Evolutionary conservation across 1,139 yeast genomes (phyloP), one percentile per base, ranked within the genome.

Genomic region (Taphrina pruni): DNA sequence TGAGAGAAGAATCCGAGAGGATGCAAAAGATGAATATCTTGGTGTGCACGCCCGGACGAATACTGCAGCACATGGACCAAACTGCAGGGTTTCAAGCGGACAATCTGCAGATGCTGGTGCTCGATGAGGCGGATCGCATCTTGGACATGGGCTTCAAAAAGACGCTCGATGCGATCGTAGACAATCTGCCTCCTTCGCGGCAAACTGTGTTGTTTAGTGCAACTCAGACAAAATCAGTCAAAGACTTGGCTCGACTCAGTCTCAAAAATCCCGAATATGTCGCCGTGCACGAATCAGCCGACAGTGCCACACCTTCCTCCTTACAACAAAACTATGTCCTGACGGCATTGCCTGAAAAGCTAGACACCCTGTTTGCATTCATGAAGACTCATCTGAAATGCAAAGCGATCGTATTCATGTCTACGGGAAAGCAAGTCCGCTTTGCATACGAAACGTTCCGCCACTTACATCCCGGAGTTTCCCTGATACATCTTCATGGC

Each of bases 101-200:
- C 32, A 92, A 91, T 76, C 79, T 94, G 71, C 96, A 93, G 78
- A 85, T 89, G 74, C 80, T 94, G 65, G 95, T 94, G 0, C 80
- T 94, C 69, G 99, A 94, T 78, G 99, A 94, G 79, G 99, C 99
- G 0, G 99, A 94, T 77, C 83, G 99, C 74, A 91, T 96, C 76
- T 81, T 94, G 73, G 99, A 94, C 79, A 91, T 94, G 97, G 99
- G 99, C 7, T 94, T 94, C 82, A 89, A 88, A 77, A 87, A 87
- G 75, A 91, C 96, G 60, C 80, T 94, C 70, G 98, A 95, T 78
- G 89, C 88, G 64, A 94, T 94, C 69, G 81, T 94, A 38, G 86
- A 87, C 60, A 95, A 90, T 77, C 81, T 94, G 71, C 97, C 98
- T 0, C 73, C 76, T 0, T 84, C 88, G 6, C 86, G 98, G 79